phyloP scores from a whole-genome alignment of 2,329 filamentous ascomycete species.

The Coleophoma cylindrospora region DNA sequence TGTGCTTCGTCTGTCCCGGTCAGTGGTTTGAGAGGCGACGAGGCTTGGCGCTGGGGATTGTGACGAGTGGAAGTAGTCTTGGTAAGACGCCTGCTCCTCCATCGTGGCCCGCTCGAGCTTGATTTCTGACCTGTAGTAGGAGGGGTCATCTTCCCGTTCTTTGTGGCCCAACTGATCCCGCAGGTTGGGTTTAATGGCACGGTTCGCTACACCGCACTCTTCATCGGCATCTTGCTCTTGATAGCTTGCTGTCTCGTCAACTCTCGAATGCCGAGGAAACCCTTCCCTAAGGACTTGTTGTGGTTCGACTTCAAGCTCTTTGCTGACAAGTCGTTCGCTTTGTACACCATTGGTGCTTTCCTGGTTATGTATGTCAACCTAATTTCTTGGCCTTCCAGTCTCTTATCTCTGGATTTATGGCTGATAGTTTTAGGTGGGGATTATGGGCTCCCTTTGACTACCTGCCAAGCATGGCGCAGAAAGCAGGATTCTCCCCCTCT shows the following conservation, averaged over 20 bases:
- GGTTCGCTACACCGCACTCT: constrained; percentile 58
- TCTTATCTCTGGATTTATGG: background rate
- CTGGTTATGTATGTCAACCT: constrained; percentile 40
- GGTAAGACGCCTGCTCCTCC: constrained; percentile 38
- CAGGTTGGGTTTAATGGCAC: constrained; percentile 58
- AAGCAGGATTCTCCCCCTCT: constrained; percentile 37
- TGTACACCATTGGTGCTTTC: constrained; percentile 63
- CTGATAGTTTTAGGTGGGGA: constrained; percentile 35
- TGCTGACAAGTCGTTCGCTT: constrained; percentile 50
- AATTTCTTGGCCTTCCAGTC: constrained; percentile 4
- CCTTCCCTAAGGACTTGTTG: constrained; percentile 19
- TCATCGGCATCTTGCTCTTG: constrained; percentile 54
- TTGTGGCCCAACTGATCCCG: constrained; percentile 17
- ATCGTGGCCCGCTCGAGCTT: background rate
- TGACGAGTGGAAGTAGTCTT: constrained; percentile 39
- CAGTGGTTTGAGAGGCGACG: constrained; percentile 43
- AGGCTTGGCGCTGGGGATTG: constrained; percentile 40
- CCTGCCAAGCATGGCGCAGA: constrained; percentile 20
- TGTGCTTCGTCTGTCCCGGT: constrained; percentile 31
- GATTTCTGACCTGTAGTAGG: constrained; percentile 19
- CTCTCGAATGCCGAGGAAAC: constrained; percentile 11
- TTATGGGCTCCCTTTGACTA: constrained; percentile 49
- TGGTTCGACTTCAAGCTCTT: constrained; percentile 61
- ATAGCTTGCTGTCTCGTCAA: constrained; percentile 43
- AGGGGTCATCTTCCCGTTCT: constrained; percentile 13